Evolutionary conservation across 1,284 basidiomycete species (phyloP), one percentile per base, ranked within the genome.

Genomic region (Sutorius eximius): DNA sequence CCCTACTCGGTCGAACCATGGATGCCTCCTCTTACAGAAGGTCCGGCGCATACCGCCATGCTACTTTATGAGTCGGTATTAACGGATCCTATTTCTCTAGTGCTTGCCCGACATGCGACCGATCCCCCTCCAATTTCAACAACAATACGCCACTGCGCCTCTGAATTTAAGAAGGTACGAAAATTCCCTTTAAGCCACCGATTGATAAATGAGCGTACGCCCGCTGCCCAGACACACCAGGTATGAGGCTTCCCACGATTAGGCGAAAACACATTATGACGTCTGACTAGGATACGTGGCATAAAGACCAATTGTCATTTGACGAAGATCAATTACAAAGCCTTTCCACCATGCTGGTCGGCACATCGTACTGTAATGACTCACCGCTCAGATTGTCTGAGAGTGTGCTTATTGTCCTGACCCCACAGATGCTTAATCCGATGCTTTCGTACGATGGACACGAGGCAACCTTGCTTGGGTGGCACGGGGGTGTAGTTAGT

Each of bases 81-180:
- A n/a, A 63, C 40, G 24, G 8, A 24, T 30, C 43, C 64, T 32
- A 67, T 68, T 32, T 71, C 68, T 43, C 66, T 66, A 86, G 87
- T 88, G 29, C 77, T 93, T 57, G 88, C 88, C 5, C 78, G 79
- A 64, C 91, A 97, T 71, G 87, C 91, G 3, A 90, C 93, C 6
- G 93, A 95, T 69, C 95, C 95, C 22, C 87, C 89, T 44, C 95
- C 95, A 20, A 92, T 98, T 65, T 91, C 90, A 24, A 93, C 91
- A 4, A 93, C 94, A 7, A 94, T 96, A 65, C 83, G 92, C 49
- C 87, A 88, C 64, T 91, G 87, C 72, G 93, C 93, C 47, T 91
- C 90, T 40, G 91, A 93, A 67, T 93, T 93, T 70, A 92, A 92
- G 73, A 89, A 91, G 82, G 88, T 87, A 58, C 32, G 78, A 33